Evolutionary conservation across 2,329 filamentous ascomycete species (phyloP).

Genomic region (Daldinia sp.): DNA sequence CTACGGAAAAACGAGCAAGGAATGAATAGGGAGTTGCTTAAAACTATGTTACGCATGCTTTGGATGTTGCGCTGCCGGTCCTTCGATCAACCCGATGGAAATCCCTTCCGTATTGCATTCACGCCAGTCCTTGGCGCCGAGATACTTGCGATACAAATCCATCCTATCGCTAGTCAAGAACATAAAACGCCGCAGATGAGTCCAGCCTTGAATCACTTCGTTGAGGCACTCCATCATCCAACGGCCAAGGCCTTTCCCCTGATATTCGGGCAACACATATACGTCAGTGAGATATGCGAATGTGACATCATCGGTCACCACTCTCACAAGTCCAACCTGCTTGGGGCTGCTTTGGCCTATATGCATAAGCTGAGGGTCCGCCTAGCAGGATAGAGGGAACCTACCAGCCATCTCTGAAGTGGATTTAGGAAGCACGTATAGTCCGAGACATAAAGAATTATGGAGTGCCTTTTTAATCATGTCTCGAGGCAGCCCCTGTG

Average conservation of each 20-base stretch:
- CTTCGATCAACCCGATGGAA: conserved; percentile 47
- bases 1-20: conserved; percentile 71
- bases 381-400: conserved; percentile 2
- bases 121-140: conserved; percentile 60
- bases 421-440: conserved; percentile 60
- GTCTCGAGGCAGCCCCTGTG: conserved; percentile 62
- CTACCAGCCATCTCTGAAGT: conserved; percentile 52
- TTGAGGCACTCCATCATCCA: conserved; percentile 66
- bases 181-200: conserved; percentile 67
- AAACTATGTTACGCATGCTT: conserved; percentile 9
- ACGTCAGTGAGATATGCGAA: conserved; percentile 75
- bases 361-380: conserved; percentile 12
- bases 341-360: conserved; percentile 42
- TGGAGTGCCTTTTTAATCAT: conserved; percentile 65
- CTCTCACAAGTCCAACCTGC: conserved; percentile 67
- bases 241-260: conserved; percentile 64
- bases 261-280: conserved; percentile 63
- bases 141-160: conserved; percentile 61
- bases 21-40: conserved; percentile 35
- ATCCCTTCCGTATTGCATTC: conserved; percentile 59
- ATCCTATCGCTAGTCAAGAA: conserved; percentile 61
- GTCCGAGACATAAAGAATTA: conserved; percentile 70
- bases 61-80: conserved; percentile 41
- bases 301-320: conserved; percentile 77
- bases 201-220: conserved; percentile 61